Conservation (phyloP, 1,139 yeast genomes). For the Zhuliangozyma parablackwelliae region DNA sequence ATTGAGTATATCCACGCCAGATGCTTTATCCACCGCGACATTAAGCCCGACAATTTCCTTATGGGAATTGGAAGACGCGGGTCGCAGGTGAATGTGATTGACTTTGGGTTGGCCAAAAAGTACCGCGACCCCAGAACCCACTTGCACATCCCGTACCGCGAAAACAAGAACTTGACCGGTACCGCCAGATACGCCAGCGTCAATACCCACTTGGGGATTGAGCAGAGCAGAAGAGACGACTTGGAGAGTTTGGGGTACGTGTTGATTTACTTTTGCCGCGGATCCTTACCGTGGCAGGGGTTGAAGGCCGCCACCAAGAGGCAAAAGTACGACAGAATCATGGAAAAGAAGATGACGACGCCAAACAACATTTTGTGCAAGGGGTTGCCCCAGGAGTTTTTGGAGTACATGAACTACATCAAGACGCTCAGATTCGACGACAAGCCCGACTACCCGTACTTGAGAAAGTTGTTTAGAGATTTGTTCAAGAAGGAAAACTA, state of each 20-base stretch:
- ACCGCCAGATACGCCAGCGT: constrained; percentile 96
- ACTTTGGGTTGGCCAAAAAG: constrained; percentile 94
- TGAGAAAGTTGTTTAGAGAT: constrained; percentile 87
- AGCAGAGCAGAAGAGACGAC: constrained; percentile 95
- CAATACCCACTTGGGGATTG: constrained; percentile 95
- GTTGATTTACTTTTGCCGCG: constrained; percentile 89
- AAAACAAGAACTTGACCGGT: constrained; percentile 93
- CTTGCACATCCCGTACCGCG: constrained; percentile 93
- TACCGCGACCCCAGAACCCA: constrained; percentile 95
- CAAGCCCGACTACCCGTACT: constrained; percentile 88
- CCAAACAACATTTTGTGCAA: constrained; percentile 85
- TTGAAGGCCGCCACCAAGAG: constrained; percentile 94
- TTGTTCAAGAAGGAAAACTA: constrained; percentile 84
- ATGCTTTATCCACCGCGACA: constrained; percentile 86
- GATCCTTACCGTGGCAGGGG: constrained; percentile 98
- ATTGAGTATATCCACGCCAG: constrained; percentile 94
- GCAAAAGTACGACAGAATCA: constrained; percentile 92
- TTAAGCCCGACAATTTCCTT: constrained; percentile 93
- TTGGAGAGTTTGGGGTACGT: constrained; percentile 95
- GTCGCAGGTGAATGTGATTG: constrained; percentile 91
- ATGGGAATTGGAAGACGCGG: constrained; percentile 98
- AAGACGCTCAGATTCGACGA: constrained; percentile 92
- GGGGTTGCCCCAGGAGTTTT: constrained; percentile 88
- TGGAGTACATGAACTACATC: constrained; percentile 83
- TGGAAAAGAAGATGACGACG: constrained; percentile 94